Evolutionary conservation across 139 green algal genomes (phyloP).

Genomic region (Microglena sp.): DNA sequence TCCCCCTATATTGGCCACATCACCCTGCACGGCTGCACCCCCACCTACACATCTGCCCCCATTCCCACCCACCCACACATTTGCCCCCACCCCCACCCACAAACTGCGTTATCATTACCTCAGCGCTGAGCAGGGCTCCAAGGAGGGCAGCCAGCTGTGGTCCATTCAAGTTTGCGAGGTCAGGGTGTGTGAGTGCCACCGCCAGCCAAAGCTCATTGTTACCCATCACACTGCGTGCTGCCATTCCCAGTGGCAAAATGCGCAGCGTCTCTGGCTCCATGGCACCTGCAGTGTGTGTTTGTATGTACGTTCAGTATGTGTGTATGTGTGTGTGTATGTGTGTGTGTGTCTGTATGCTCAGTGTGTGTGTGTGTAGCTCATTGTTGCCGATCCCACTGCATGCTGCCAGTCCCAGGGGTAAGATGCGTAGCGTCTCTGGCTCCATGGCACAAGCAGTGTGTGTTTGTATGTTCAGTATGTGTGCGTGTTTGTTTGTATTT

Average conservation of each 20-base stretch:
- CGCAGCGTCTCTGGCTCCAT: conserved; percentile 28
- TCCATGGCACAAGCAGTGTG: no score
- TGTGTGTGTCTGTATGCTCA: neutral
- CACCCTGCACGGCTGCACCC: neutral
- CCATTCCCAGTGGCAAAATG: conserved; percentile 52
- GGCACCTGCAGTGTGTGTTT: conserved; percentile 9
- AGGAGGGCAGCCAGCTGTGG: conserved; percentile 55
- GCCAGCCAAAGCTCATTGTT: conserved; percentile 88
- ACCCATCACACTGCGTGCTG: conserved; percentile 28
- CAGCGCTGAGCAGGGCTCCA: conserved; percentile 41
- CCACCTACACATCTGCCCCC: neutral
- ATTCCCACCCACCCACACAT: neutral
- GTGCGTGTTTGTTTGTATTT: no score
- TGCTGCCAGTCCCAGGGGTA: no score
- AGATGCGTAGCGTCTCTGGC: no score
- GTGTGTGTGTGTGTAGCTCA: no score
- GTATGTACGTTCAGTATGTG: neutral
- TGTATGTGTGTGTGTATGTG: neutral
- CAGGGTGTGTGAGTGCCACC: conserved; percentile 52
- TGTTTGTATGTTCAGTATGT: no score
- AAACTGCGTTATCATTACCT: conserved; percentile 31
- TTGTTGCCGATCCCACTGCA: no score
- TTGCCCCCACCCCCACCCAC: no score
- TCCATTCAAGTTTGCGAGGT: conserved; percentile 33
- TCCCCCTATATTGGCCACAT: neutral